Evolutionary conservation across 2,329 filamentous ascomycete species (phyloP), one percentile per base, ranked within the genome.

Genomic region (Fusarium compactum): DNA sequence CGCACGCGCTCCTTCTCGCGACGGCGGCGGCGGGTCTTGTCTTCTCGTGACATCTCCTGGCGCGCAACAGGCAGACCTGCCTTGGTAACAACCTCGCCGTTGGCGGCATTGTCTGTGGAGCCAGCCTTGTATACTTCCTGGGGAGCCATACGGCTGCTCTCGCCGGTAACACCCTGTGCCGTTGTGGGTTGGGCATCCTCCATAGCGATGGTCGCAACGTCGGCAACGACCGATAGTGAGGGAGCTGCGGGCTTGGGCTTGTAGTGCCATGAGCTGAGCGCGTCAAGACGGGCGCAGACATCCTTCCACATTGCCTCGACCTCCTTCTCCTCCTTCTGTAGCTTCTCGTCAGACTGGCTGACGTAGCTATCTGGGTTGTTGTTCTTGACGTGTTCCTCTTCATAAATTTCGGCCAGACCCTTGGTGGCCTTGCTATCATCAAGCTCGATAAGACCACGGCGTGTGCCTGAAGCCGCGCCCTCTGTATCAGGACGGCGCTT

Each of bases 71-170:
- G 92, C 74, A 93, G 84, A 25, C 94, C 95, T 75, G 87, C 90
- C 86, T 92, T 95, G 59, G 90, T 86, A 34, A 95, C 87, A 40
- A 97, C 85, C 79, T 97, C 94, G 54, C 90, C 90, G 74, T 86
- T 86, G 70, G 85, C 87, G 47, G 83, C 84, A 16, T 82, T 90
- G 66, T 90, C 90, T 20, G 91, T 89, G 44, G 69, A 51, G 62
- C 92, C 90, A n/a, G 93, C 90, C 75, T 89, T 90, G 84, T 98
- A 99, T 27, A 99, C 86, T 80, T 99, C 96, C 78, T 98, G 96
- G 5, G 96, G 96, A 47, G 96, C 96, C 65, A 99, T 87, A 84
- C 92, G 92, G 76, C 91, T 92, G 70, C 89, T 84, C 47, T 86
- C 87, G 57, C 89, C 89, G 16, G 86, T 85, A 62, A 94, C 89